These are phyloP conservation scores for Spergularia azorica DNA, from an alignment of 179 eudicot genomes.

Conservation along the genomic window DNA sequence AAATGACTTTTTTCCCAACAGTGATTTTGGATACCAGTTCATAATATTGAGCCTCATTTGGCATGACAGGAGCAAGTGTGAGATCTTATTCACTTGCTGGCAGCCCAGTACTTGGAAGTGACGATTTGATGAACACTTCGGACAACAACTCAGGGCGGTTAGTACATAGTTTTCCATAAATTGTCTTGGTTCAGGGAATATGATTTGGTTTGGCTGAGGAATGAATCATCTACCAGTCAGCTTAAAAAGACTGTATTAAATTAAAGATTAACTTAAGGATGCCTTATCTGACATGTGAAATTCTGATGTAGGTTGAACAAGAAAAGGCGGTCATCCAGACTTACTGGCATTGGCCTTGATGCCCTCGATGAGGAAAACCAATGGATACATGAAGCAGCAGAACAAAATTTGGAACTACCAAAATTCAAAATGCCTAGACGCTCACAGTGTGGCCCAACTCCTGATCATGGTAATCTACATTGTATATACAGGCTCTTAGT, in stretches of 20 bases:
- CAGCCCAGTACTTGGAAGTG: conserved; percentile 64
- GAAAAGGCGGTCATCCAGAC: conserved; percentile 66
- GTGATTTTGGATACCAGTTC: background rate
- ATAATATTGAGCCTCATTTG: conserved; percentile 23
- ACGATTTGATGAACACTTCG: conserved; percentile 41
- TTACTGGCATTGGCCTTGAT: conserved; percentile 55
- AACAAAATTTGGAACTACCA: conserved; percentile 44
- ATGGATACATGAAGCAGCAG: conserved; percentile 43
- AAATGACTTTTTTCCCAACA: conserved; percentile 4
- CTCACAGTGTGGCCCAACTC: conserved; percentile 48
- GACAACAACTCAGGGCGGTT: conserved; percentile 67
- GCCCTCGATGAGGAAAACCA: conserved; percentile 67
- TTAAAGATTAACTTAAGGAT: background rate
- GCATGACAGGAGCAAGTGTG: conserved; percentile 47
- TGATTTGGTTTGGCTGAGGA: background rate
- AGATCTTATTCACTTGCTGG: conserved; percentile 49
- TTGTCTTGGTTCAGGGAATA: background rate
- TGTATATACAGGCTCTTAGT: conserved; percentile 6
- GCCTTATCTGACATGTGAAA: conserved; percentile 1
- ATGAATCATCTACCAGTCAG: background rate
- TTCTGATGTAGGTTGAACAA: conserved; percentile 40
- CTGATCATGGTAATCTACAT: conserved; percentile 52
- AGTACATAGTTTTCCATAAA: conserved; percentile 28
- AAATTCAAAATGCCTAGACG: conserved; percentile 50
- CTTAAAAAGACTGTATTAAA: background rate